Base-by-base conservation (phyloP, 2,329 filamentous ascomycete genomes). In the Thermoascus crustaceus region DNA sequence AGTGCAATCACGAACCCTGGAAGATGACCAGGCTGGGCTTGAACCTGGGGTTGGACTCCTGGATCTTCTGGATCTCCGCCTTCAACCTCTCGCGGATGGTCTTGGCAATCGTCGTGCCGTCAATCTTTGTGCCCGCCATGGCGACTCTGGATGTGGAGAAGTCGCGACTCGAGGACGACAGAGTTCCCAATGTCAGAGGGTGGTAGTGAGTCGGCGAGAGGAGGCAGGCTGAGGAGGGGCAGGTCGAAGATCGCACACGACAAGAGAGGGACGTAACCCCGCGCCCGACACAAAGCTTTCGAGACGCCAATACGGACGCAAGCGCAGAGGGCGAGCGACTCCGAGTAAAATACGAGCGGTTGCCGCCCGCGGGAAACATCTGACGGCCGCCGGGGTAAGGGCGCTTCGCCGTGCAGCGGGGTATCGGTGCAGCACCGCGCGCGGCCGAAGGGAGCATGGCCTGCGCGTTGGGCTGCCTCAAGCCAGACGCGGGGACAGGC, bases 21-120 rank as follows among this genome's bases (percentile, higher is more conserved):
- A 98, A 82, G 61, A 98, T 98, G 61, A 87, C 91, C 60, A 98
- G 73, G 46, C 76, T 83, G 34, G 91, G 91, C 67, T 81, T 80
- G 71, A 87, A 98, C 51, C 87, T 76, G 25, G 89, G 83, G 60
- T 95, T 95, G 42, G 71, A 64, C 65, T 77, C 74, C 64, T 95
- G 89, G 60, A 79, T 82, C 59, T 84, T 72, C 49, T 77, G 74
- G 63, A 98, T 93, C 64, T 95, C 81, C 30, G 68, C 69, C 52
- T 81, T 81, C 53, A 98, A 74, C 43, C 75, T 74, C 68, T 88
- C 85, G 43, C 91, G 82, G 59, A 96, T 94, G 58, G 71, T 75
- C 71, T 89, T 93, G 50, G 91, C 91, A 68, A 96, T 87, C 60
- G 85, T 86, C 38, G 82, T 94, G 70, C 91, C 91, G 69, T 98